Base-by-base conservation (phyloP, 2,329 filamentous ascomycete species). In the Cercospora brassicicola region DNA sequence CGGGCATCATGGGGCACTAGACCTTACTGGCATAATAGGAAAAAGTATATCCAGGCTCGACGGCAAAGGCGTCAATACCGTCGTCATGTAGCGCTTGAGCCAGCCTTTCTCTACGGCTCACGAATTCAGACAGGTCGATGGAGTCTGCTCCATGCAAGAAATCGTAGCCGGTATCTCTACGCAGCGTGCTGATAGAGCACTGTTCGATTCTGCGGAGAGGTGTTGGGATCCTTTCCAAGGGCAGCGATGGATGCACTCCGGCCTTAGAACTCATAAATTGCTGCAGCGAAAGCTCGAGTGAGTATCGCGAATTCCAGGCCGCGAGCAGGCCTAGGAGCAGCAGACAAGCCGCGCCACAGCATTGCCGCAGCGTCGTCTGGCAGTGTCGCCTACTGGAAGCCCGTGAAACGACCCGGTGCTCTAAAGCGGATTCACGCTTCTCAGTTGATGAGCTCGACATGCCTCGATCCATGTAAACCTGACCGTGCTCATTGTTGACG, bases 1-100 rank as follows among this genome's bases (percentile, higher is more conserved):
- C 23, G 13, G 15, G n/a, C 4, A 13, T 55, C 23, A 55, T 39
- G 36, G 36, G 36, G 36, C 36, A 2, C 13, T 39, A n/a, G 20
- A 30, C 23, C 51, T 55, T 55, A 55, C 51, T 55, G 51, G 20
- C 87, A 73, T 88, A 90, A 76, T 89, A 88, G 77, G 87, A 84
- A 71, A 89, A 89, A 0, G 86, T 88, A 73, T 88, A 89, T 2
- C 88, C 88, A 1, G 88, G 88, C 73, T 90, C 88, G 1, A 89
- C 79, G 1, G 88, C 79, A 70, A 90, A 90, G 0, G 86, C 87
- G 75, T 89, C 86, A 1, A 84, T 77, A 1, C 77, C 79, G 51
- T 86, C 84, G 0, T 77, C 78, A 10, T 81, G 78, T n/a, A 90
- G 77, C 8, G 87, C 87, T 66, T 78, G 74, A 0, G 87, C 88